These are phyloP conservation scores for Trichoderma sp. DNA, from an alignment of 2,329 filamentous ascomycete species.

Conservation along the genomic window DNA sequence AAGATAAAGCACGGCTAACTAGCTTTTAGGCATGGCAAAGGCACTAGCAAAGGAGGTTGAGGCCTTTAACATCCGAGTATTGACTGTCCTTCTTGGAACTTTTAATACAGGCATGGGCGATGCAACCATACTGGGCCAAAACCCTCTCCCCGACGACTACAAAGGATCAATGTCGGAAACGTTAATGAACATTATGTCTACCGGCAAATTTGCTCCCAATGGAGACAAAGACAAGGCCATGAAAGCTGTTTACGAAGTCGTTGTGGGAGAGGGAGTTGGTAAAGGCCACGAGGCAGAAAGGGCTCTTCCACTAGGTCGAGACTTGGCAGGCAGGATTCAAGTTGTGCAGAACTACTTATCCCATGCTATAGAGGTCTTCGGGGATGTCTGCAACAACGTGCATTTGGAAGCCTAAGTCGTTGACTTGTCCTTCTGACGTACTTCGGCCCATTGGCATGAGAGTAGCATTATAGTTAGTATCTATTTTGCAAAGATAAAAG, in stretches of 20 bases:
- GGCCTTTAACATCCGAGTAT: constrained; percentile 3
- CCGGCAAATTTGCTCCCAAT: not conserved
- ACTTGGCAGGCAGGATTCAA: not conserved
- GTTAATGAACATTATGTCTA: constrained; percentile 1
- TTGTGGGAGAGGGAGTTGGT: constrained; percentile 2
- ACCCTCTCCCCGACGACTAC: not conserved
- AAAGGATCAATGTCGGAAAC: not conserved
- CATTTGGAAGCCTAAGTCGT: not conserved
- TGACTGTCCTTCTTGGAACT: constrained; percentile 11
- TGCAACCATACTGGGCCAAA: not conserved
- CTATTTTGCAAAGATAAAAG: not conserved
- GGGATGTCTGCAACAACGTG: not conserved
- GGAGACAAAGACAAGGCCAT: constrained; percentile 15
- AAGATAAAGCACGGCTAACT: not conserved
- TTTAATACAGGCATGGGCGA: constrained; percentile 12
- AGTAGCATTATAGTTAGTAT: not conserved
- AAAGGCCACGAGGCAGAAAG: not conserved
- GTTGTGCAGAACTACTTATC: not conserved
- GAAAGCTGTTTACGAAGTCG: constrained; percentile 7
- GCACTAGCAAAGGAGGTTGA: constrained; percentile 11
- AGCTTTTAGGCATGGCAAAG: not conserved
- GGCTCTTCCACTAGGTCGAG: not conserved
- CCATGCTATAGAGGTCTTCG: not conserved
- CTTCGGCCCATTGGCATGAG: not conserved
- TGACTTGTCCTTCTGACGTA: not conserved